Evolutionary conservation across 2,329 filamentous ascomycete genomes (phyloP), one percentile per base, ranked within the genome.

Genomic region (Colletotrichum tropicicola): DNA sequence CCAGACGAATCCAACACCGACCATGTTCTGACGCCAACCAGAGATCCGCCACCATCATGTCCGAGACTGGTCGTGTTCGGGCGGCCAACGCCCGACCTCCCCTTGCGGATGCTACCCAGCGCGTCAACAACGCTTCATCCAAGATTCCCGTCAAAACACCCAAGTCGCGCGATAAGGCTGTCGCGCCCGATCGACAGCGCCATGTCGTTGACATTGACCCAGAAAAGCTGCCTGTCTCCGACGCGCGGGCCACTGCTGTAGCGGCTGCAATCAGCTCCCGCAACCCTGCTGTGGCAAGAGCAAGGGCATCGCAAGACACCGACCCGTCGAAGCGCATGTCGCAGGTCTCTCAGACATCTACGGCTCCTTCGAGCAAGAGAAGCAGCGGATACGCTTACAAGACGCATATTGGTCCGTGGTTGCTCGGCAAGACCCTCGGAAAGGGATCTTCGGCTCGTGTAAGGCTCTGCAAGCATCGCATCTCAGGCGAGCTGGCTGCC

Each of bases 371-470:
- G 10, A 80, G 78, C 66, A 74, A 76, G 37, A 74, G 77, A 35
- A 79, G 78, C 66, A 78, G 76, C 61, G 78, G 56, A 5, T 67
- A 77, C 68, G 79, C 78, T 25, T 81, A 82, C 68, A 91, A 91
- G 78, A 92, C 91, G 10, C 91, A 93, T 71, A 92, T 99, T 71
- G 96, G 96, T 0, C 95, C 95, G 69, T 99, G 96, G 96, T 90
- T 95, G 69, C 82, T 99, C 4, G 96, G 96, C 6, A 93, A 88
- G 75, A 97, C 92, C 1, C 84, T 99, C 27, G 96, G 96, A 0
- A 92, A 93, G 71, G 96, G 96, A 3, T 94, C 94, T 2, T 97
- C 93, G 52, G 95, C 94, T 13, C 89, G 93, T 27, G 96, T 99
- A 15, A 88, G 95, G 58, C 83, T 96, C 35, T 97, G 95, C 21